Evolutionary conservation across 2,329 filamentous ascomycete genomes (phyloP), one percentile per base, ranked within the genome.

Genomic region (Thielaviopsis musarum): DNA sequence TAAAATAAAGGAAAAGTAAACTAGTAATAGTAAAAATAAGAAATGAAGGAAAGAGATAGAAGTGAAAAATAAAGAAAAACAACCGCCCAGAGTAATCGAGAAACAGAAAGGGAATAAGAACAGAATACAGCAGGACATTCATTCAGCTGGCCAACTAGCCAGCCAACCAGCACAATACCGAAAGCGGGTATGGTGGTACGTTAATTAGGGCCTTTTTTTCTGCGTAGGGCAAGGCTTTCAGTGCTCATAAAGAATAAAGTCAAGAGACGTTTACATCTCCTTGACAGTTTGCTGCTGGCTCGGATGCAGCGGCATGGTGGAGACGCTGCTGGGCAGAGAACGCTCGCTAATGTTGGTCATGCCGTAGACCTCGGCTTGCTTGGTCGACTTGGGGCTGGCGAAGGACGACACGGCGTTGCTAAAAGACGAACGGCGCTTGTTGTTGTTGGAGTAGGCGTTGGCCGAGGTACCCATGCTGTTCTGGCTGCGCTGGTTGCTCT

Each of bases 281-380:
- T 61, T 61, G 9, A 54, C 48, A 13, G 15, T 56, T 51, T 58
- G 59, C 15, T 54, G 41, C 22, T 54, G 56, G 15, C 22, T 38
- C 5, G 59, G 59, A 45, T 61, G 56, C 45, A 61, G 34, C 52
- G 59, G 59, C 59, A 61, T 61, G 17, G 59, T 61, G 7, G 55
- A 58, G 34, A 61, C 59, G n/a, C 55, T 58, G 24, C 56, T 58
- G 12, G 59, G 59, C 52, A 61, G 26, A 1, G 48, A 54, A 15
- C 59, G 56, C 56, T 61, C 59, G 26, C 56, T 58, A 30, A 61
- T 61, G 52, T 61, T 61, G 38, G 59, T 61, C 59, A 61, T 61
- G 28, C 59, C 59, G 56, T 61, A 61, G 52, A 61, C 59, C 28
- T 61, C 59, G 30, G 59, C 52, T 17, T 45, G 52, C 56, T 61